These are phyloP conservation scores for Lecanicillium sp. DNA, from an alignment of 2,329 filamentous ascomycete species.

Conservation along the genomic window DNA sequence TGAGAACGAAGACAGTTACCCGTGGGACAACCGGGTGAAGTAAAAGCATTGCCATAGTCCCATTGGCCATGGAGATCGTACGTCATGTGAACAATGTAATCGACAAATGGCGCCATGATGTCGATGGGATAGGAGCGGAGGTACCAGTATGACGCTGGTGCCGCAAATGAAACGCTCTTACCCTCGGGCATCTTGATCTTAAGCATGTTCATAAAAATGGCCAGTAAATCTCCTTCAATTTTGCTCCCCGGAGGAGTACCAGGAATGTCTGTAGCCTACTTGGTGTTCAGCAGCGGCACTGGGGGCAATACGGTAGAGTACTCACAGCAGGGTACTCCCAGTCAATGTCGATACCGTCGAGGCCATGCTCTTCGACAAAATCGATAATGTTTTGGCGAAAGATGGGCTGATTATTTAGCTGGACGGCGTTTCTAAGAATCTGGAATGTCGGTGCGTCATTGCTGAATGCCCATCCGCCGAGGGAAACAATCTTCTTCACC, in stretches of 20 bases:
- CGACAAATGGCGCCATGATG: constrained; percentile 38
- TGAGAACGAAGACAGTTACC: constrained; percentile 28
- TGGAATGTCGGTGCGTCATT: constrained; percentile 9
- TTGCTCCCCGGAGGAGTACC: constrained; percentile 16
- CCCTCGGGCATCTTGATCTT: constrained; percentile 7
- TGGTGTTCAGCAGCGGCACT: neutral
- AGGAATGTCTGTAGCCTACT: constrained; percentile 14
- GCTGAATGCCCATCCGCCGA: constrained; percentile 21
- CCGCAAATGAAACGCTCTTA: constrained; percentile 24
- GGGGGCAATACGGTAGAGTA: no score
- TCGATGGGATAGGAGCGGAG: constrained; percentile 39
- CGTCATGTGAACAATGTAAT: constrained; percentile 58
- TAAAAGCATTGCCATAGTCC: constrained; percentile 50
- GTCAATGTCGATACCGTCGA: constrained; percentile 33
- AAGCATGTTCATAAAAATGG: constrained; percentile 18
- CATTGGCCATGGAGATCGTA: constrained; percentile 70
- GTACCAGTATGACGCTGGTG: constrained; percentile 37
- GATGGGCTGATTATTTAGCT: constrained; percentile 19
- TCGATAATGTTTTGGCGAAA: constrained; percentile 25
- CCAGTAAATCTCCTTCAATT: constrained; percentile 24
- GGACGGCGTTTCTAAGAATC: constrained; percentile 14
- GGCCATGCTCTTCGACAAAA: constrained; percentile 25
- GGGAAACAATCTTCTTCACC: constrained; percentile 18
- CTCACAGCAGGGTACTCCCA: constrained; percentile 22
- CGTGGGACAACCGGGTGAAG: no score